Conservation (phyloP, 768 basidiomycete genomes). For the Phanerodontia chrysosporium region DNA sequence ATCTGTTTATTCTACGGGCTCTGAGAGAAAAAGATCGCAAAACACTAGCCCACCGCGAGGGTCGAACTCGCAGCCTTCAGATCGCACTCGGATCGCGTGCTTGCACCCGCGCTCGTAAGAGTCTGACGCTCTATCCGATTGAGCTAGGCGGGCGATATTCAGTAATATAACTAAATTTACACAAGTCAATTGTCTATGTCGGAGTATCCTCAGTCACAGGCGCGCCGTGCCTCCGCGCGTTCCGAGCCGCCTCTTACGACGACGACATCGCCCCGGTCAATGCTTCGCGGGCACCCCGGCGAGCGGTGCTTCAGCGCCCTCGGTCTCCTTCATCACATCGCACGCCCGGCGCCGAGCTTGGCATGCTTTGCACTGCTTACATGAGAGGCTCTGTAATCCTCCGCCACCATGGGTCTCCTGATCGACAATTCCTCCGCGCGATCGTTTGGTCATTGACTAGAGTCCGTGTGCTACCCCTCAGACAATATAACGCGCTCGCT, state of each 20-base stretch:
- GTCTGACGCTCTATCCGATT: constrained; percentile 61
- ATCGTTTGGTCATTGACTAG: background rate
- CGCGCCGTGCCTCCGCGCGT: too few species aligned
- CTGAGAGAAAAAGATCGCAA: constrained; percentile 10
- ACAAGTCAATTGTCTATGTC: too few species aligned
- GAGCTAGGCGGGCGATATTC: constrained; percentile 45
- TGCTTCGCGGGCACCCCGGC: too few species aligned
- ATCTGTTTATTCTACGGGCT: too few species aligned
- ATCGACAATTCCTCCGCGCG: background rate
- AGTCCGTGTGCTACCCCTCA: background rate
- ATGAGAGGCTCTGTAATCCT: background rate
- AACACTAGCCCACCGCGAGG: constrained; percentile 54
- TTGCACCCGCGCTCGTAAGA: constrained; percentile 33
- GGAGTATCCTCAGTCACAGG: too few species aligned
- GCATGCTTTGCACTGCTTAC: background rate
- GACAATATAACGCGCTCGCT: background rate
- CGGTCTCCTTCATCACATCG: too few species aligned
- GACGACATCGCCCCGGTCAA: too few species aligned
- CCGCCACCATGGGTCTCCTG: background rate
- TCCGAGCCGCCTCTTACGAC: too few species aligned
- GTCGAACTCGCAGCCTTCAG: constrained; percentile 64
- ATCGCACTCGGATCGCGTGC: constrained; percentile 20
- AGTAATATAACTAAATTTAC: too few species aligned
- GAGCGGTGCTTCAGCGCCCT: too few species aligned
- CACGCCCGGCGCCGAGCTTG: background rate